Base-by-base conservation (phyloP, 2,329 filamentous ascomycete genomes). In the Colletotrichum eremochloae region DNA sequence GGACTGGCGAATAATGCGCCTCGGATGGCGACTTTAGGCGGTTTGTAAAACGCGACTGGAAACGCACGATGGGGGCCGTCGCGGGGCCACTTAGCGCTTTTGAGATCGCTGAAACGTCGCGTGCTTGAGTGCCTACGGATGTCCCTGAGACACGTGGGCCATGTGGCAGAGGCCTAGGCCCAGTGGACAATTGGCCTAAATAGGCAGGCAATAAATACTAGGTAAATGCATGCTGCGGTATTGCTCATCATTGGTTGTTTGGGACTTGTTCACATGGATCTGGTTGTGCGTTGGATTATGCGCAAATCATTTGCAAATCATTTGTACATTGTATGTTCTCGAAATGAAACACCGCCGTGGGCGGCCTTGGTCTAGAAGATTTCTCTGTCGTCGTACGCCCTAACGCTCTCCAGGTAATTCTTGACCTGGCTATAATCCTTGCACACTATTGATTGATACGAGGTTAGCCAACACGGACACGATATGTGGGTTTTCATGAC, bases 341-440 rank as follows among this genome's bases (percentile, higher is more conserved):
- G 62, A 64, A 50, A 57, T 46, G 44, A 68, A 44, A 29, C 44
- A 40, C 48, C 24, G 24, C 24, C 24, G 24, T 60, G 33, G 40
- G 24, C 24, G 24, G 24, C 24, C 24, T 24, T 42, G 2, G 14
- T 61, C 20, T 76, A 85, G 72, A 83, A 84, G 65, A 85, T 85
- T 33, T 83, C 75, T 72, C 83, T 81, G 73, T 84, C 82, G 62
- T 85, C 83, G 67, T 85, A 84, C 2, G 83, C 83, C 48, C 84
- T 79, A 33, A 85, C 83, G 67, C 82, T 80, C 76, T 86, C 84
- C 40, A 85, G 76, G 66, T 86, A 85, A 8, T 68, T 72, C 64
- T 80, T 81, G 66, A 86, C 83, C 74, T 85, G 78, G 63, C 75
- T 76, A 75, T 82, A 84, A 72, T 85, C 80, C 74, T 82, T 83